Evolutionary conservation across 1,284 basidiomycete genomes (phyloP).

Genomic region (Cutaneotrichosporon daszewskae): DNA sequence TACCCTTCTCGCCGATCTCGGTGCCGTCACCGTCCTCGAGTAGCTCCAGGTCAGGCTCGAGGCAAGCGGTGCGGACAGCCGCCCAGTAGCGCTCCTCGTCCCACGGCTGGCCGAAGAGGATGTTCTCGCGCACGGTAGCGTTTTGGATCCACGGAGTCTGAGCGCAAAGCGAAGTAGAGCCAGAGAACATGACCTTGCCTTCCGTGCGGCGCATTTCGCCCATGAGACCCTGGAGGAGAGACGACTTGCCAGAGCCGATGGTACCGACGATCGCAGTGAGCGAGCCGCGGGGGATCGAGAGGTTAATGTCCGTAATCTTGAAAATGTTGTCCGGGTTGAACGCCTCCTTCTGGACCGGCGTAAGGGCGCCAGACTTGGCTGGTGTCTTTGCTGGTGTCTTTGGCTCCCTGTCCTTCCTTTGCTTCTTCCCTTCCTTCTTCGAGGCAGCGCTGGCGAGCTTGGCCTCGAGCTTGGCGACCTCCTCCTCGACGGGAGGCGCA

Average conservation of each 20-base stretch:
- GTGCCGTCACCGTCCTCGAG: conserved; percentile 77
- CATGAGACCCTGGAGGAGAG: conserved; percentile 59
- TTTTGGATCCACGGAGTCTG: conserved; percentile 76
- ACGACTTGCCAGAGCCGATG: conserved; percentile 64
- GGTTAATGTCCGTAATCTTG: conserved; percentile 56
- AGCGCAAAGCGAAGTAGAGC: conserved; percentile 66
- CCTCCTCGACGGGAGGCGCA: conserved; percentile 55
- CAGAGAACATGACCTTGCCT: conserved; percentile 61
- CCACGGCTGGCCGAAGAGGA: conserved; percentile 75
- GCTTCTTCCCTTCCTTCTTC: conserved; percentile 1
- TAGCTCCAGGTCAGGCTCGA: conserved; percentile 73
- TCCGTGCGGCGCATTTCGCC: conserved; percentile 67
- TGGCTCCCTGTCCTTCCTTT: conserved; percentile 6
- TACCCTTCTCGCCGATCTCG: conserved; percentile 80
- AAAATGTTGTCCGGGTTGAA: conserved; percentile 57
- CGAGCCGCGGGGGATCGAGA: conserved; percentile 64
- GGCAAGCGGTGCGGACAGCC: conserved; percentile 65
- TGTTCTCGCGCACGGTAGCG: conserved; percentile 66
- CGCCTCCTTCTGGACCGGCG: conserved; percentile 19
- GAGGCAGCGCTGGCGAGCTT: conserved; percentile 26
- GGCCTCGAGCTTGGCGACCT: conserved; percentile 40
- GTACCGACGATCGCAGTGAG: conserved; percentile 73
- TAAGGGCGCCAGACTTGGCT: conserved; percentile 18
- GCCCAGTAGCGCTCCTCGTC: conserved; percentile 73
- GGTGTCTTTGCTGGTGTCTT: conserved; percentile 24